Evolutionary conservation across 1,284 basidiomycete genomes (phyloP), one percentile per base, ranked within the genome.

Genomic region (Mycena citricolor): DNA sequence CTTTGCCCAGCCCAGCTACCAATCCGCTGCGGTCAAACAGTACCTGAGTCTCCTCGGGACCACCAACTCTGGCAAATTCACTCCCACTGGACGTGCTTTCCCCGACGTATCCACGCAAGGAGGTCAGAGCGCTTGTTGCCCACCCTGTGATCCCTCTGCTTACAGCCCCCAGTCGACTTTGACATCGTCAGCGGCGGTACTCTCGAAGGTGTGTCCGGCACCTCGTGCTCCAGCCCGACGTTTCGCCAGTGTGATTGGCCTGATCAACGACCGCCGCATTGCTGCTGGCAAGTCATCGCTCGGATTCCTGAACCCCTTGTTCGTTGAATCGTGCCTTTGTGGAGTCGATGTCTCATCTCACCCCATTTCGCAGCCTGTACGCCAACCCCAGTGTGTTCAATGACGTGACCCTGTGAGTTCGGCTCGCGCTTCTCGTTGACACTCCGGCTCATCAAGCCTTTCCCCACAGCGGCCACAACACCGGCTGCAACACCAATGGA

Each of bases 241-340:
- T 12, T 65, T 73, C 42, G 60, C 68, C 8, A 62, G 62, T 42
- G 57, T 74, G 21, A 55, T 74, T 24, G 48, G 66, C 1, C 56
- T 73, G 39, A 51, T 75, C n/a, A 75, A 75, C 52, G 71, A 71
- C 44, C 50, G 56, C 20, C 59, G 61, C 17, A 38, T 66, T 22
- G 61, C 61, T 3, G 56, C 63, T 19, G 67, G 67, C 14, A 64
- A 63, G 47, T 34, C 63, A 3, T 50, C 59, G 6, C 58, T 74
- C 1, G 73, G 73, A 1, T 74, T 70, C 62, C 40, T 73, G 16
- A 73, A 73, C 57, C 70, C 70, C 5, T 64, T 68, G 57, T 55
- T 33, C 23, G 46, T 32, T 4, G 8, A n/a, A 16, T n/a, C 1
- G 22, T 24, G 19, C 8, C 13, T 29, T 41, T 16, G 28, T 22